These are phyloP conservation scores for Alliaria petiolata DNA, from an alignment of 345 rosid species.

Conservation along the genomic window DNA sequence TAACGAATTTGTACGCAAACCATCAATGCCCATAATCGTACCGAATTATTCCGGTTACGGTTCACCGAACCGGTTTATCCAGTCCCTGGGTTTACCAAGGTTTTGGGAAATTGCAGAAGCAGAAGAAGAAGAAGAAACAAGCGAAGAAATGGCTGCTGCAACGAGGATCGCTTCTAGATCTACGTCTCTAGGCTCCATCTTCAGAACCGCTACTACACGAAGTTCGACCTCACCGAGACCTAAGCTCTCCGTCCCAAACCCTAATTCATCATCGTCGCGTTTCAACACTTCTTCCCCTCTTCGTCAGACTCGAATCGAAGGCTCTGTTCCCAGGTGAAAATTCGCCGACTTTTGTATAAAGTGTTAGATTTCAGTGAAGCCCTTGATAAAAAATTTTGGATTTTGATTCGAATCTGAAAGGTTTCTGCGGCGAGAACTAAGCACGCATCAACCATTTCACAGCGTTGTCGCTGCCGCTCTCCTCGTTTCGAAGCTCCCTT, in stretches of 20 bases:
- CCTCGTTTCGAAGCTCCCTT: constrained; percentile 64
- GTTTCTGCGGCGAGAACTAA: constrained; percentile 57
- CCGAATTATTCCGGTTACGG: constrained; percentile 1
- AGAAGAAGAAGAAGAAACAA: background rate
- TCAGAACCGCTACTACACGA: constrained; percentile 32
- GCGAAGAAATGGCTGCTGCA: constrained; percentile 37
- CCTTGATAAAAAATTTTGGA: background rate
- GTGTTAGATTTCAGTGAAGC: no score
- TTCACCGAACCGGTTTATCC: background rate
- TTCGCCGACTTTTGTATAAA: background rate
- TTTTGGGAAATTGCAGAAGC: constrained; percentile 28
- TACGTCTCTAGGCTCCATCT: constrained; percentile 36
- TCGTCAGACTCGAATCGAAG: constrained; percentile 31
- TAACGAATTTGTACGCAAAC: background rate
- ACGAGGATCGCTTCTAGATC: constrained; percentile 49
- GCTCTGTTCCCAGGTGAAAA: constrained; percentile 36
- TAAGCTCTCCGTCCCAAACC: constrained; percentile 32
- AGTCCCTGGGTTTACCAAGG: constrained; percentile 30
- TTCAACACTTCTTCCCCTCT: constrained; percentile 30
- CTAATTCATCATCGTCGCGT: constrained; percentile 27
- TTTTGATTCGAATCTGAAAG: constrained; percentile 32
- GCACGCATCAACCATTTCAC: constrained; percentile 60
- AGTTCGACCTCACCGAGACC: constrained; percentile 11
- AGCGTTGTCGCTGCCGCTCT: constrained; percentile 61
- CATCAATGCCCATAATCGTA: background rate